Conservation (phyloP, 1,139 yeast genomes). For the Ogataea hybrid region DNA sequence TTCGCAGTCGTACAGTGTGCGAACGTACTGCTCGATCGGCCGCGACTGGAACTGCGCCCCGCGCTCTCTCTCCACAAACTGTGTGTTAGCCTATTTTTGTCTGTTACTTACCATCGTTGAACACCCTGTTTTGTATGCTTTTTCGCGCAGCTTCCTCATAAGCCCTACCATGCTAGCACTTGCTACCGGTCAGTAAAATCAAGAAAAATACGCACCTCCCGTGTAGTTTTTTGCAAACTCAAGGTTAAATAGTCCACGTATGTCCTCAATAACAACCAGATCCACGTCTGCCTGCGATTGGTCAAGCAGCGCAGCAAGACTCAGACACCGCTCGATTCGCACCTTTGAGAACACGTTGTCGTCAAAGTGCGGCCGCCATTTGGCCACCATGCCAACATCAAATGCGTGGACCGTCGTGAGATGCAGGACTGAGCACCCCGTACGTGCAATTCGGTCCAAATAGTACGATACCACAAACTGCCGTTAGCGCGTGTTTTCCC, state of each 20-base stretch:
- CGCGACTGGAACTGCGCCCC: slow-evolving; percentile 14
- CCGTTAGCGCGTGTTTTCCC: neutral
- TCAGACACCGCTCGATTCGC: slow-evolving; percentile 15
- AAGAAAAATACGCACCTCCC: slow-evolving; percentile 24
- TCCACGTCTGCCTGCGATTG: slow-evolving; percentile 12
- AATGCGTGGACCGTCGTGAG: slow-evolving; percentile 18
- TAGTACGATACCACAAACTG: slow-evolving; percentile 24
- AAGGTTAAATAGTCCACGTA: slow-evolving; percentile 28
- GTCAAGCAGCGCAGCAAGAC: slow-evolving; percentile 10
- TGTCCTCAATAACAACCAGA: slow-evolving; percentile 28
- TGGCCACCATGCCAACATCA: slow-evolving; percentile 13
- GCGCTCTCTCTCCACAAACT: slow-evolving; percentile 17
- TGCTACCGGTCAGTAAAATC: slow-evolving; percentile 1
- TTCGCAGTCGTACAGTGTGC: slow-evolving; percentile 24
- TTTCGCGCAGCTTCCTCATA: slow-evolving; percentile 14
- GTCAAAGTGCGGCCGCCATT: neutral
- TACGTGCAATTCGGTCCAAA: slow-evolving; percentile 9
- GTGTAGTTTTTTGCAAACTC: slow-evolving; percentile 24
- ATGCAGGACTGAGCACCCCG: slow-evolving; percentile 18
- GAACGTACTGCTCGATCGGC: slow-evolving; percentile 18
- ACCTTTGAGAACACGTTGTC: slow-evolving; percentile 11
- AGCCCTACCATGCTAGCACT: slow-evolving; percentile 5
- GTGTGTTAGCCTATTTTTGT: slow-evolving; percentile 3
- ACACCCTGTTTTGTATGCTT: slow-evolving; percentile 20
- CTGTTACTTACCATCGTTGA: slow-evolving; percentile 24